Base-by-base conservation (phyloP, 1,139 yeast species). In the Candida sanyaensis region DNA sequence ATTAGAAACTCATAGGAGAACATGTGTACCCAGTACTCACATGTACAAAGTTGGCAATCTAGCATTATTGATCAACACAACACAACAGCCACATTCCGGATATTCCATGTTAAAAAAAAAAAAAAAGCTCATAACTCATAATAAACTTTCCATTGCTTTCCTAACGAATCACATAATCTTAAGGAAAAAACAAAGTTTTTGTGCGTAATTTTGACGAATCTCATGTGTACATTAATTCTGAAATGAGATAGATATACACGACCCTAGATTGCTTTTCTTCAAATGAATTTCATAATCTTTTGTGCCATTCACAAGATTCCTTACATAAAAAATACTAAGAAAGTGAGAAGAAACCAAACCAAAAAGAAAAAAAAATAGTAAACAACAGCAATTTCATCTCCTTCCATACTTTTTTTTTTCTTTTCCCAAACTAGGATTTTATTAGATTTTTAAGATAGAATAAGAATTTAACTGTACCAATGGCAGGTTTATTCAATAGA, bases 401-500 rank as follows among this genome's bases (percentile, higher is more conserved):
- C 9, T 11, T 36, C 21, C 38, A 17, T 21, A n/a, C 23, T 26
- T 23, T 10, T 37, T 24, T 37, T 26, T 23, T 11, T 37, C 30
- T 37, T 26, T 5, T 30, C 13, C 32, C 21, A 17, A 17, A 3
- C 21, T 17, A 17, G 21, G 3, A 17, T 2, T 17, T 17, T 17
- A 17, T 17, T 17, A 17, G 21, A 17, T 17, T 17, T 17, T 17
- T 17, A 17, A 17, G n/a, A n/a, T 31, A 31, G 17, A 13, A 8
- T 5, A 34, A 23, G 37, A 34, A 8, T n/a, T n/a, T 5, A 6
- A 6, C 13, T 9, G 12, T 21, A 21, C 8, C 34, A 33, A 44
- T 48, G 50, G 46, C 41, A 28, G 52, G 53, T 6, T 44, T 51
- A 43, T 51, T 51, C 38, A 48, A 48, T 36, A 50, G 48, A 46